Base-by-base conservation (phyloP, 2,329 filamentous ascomycete species). In the Penicillium fuscoglaucum region DNA sequence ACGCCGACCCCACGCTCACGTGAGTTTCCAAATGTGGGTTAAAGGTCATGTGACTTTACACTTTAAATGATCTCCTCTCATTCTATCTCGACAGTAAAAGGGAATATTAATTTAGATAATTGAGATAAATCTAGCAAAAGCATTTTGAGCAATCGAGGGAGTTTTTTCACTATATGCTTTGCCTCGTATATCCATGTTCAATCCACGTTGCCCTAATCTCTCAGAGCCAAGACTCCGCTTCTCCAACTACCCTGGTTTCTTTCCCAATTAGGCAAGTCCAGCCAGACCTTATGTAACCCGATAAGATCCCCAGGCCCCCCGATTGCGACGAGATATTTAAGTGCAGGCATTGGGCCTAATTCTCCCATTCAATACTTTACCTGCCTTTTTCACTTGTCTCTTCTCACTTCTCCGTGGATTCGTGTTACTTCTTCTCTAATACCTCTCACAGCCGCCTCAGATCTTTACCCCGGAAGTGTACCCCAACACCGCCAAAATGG, bases 221-320 rank as follows among this genome's bases (percentile, higher is more conserved):
- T 5, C 2, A 12, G 24, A 31, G 41, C 33, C 33, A 46, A 47
- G 31, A 26, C 47, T 35, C 33, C 37, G 10, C 50, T 49, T 52
- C 49, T 48, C 41, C 41, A 37, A 52, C 21, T 49, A 50, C 46
- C 26, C 29, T 48, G 33, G n/a, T 24, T 31, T 52, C 44, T 65
- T 52, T 60, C 70, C 69, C 37, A 56, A 68, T 62, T 47, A 39
- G 67, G 70, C 59, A 73, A 51, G 70, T 72, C 60, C 70, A 71
- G 48, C 64, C 70, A 58, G 61, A 50, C 5, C 28, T 58, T 57
- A 49, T 50, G 51, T 47, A 41, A 39, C 39, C n/a, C 52, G 61
- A 66, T 64, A 65, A 65, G 62, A 61, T 60, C 10, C 44, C 31
- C 19, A n/a, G 35, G 37, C 15, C 15, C 24, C 19, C 10, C 10